Conservation (phyloP, 495 filamentous ascomycete genomes). For the Xylaria nigripes region DNA sequence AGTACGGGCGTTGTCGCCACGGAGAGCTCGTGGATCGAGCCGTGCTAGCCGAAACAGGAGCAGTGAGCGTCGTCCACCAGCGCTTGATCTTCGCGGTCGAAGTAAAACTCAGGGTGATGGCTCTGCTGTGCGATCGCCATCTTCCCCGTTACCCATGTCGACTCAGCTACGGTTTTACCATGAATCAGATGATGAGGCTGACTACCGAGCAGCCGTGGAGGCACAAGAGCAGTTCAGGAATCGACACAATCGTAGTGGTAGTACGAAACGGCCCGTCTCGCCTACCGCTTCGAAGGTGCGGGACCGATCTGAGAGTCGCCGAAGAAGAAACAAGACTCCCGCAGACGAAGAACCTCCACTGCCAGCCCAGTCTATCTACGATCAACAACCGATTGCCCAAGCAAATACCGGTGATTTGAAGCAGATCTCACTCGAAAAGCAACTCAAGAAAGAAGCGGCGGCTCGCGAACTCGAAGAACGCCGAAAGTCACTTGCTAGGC, state of each 20-base stretch:
- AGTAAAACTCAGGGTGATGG: conserved; percentile 45
- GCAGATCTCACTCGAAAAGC: conserved; percentile 44
- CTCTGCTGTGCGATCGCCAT: conserved; percentile 62
- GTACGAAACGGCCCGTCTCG: conserved; percentile 40
- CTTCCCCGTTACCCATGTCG: conserved; percentile 67
- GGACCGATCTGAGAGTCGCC: conserved; percentile 45
- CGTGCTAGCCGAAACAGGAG: conserved; percentile 45
- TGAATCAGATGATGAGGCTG: conserved; percentile 48
- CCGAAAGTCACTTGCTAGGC: conserved; percentile 68
- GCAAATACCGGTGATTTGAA: conserved; percentile 30
- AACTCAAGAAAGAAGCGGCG: conserved; percentile 64
- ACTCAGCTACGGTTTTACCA: conserved; percentile 32
- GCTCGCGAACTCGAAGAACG: conserved; percentile 82
- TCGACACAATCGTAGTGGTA: conserved; percentile 51
- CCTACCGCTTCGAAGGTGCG: conserved; percentile 33
- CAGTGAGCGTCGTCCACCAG: conserved; percentile 38
- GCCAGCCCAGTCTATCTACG: conserved; percentile 10
- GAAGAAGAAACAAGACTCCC: conserved; percentile 27
- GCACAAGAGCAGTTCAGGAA: conserved; percentile 55
- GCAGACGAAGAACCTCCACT: conserved; percentile 19
- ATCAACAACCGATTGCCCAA: conserved; percentile 11
- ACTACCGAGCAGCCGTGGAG: conserved; percentile 51
- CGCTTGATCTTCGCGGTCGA: conserved; percentile 48
- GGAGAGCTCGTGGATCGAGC: conserved; percentile 30
- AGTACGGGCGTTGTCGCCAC: conserved; percentile 31